Base-by-base conservation (phyloP, 2,329 filamentous ascomycete genomes). In the Alternaria metachromatica region DNA sequence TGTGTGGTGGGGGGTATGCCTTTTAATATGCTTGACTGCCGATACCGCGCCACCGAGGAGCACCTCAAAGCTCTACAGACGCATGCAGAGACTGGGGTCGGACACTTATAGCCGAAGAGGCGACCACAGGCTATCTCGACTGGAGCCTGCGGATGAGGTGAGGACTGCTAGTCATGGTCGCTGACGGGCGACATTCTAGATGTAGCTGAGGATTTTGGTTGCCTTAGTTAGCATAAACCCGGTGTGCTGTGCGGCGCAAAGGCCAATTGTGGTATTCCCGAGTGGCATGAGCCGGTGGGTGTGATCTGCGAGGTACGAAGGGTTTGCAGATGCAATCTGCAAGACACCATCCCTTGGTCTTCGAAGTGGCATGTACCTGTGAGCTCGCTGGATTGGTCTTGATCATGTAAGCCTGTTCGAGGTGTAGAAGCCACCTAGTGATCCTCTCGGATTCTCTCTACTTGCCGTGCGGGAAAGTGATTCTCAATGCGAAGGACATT, bases 31-130 rank as follows among this genome's bases (percentile, higher is more conserved):
- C 21, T 28, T 11, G 46, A 30, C 15, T 25, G 18, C 20, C 46
- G 15, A 49, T 23, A 49, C n/a, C 46, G 46, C 15, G 46, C 46
- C 45, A 20, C 45, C 12, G n/a, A 20, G 28, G n/a, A 18, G 46
- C 46, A 28, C 28, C 46, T 12, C 46, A 8, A 49, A 49, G 25
- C 25, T 56, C 46, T 56, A 46, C 48, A 58, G 21, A 10, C 30
- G 45, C 53, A 57, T 51, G 59, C 59, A 51, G 37, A 25, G 37
- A 51, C 59, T 50, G 55, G 59, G 46, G n/a, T 51, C 53, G 53
- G 37, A n/a, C 26, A 51, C 8, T 21, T 61, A 20, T 33, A 43
- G 33, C 51, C 51, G 44, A 44, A 41, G 30, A 23, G 25, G 23
- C 46, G 13, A n/a, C 15, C 7, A 49, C 46, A 15, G 6, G 23